Evolutionary conservation across 2,329 filamentous ascomycete genomes (phyloP).

Genomic region (Hortaea sp.): DNA sequence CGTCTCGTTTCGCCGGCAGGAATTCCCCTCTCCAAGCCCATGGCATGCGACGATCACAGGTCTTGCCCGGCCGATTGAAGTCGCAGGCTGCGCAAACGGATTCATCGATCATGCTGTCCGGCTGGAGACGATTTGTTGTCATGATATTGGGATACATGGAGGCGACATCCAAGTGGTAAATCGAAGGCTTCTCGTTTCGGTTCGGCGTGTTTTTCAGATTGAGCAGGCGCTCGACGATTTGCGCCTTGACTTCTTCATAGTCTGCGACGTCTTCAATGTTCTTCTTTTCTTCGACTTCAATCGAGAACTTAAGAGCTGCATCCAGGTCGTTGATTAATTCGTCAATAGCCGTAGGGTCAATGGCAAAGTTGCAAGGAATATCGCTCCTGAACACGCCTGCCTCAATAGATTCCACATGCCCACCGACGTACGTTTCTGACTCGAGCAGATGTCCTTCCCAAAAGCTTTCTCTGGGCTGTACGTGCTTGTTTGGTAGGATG

Average conservation of each 20-base stretch:
- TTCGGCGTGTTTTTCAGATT: slow-evolving; percentile 74
- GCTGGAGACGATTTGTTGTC: slow-evolving; percentile 95
- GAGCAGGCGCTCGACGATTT: slow-evolving; percentile 63
- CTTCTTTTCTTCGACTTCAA: slow-evolving; percentile 44
- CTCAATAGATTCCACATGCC: slow-evolving; percentile 98
- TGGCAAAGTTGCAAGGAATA: slow-evolving; percentile 84
- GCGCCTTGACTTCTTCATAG: slow-evolving; percentile 57
- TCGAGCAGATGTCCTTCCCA: slow-evolving; percentile 95
- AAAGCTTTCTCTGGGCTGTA: slow-evolving; percentile 81
- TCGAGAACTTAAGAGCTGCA: slow-evolving; percentile 74
- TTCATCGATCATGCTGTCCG: slow-evolving; percentile 97
- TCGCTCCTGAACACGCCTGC: slow-evolving; percentile 93
- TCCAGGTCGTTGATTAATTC: slow-evolving; percentile 81
- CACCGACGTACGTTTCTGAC: slow-evolving; percentile 95
- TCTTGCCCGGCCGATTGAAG: slow-evolving; percentile 95
- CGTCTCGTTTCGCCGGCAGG: slow-evolving; percentile 86
- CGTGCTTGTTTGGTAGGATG: slow-evolving; percentile 90
- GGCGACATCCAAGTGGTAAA: slow-evolving; percentile 96
- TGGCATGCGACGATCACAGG: slow-evolving; percentile 84
- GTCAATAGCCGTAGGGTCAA: slow-evolving; percentile 83
- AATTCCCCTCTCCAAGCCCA: slow-evolving; percentile 99
- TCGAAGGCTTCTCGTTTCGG: slow-evolving; percentile 73
- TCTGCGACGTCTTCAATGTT: slow-evolving; percentile 41
- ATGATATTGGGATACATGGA: slow-evolving; percentile 99
- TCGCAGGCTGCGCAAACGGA: slow-evolving; percentile 95